phyloP scores from a whole-genome alignment of 257 asterid species.

The Solanum tacnaense region DNA sequence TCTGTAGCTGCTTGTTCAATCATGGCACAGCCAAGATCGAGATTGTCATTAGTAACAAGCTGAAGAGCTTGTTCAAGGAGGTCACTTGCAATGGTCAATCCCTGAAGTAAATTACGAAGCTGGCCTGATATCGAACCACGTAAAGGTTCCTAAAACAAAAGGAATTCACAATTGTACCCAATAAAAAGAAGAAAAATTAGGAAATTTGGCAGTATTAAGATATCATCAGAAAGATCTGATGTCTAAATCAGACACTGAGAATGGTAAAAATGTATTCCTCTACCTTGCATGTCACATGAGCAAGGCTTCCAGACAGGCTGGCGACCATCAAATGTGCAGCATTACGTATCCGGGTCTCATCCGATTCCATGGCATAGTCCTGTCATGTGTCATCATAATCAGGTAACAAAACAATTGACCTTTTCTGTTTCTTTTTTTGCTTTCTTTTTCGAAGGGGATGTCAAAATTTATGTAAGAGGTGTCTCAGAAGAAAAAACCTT shows the following conservation, averaged over 20 bases:
- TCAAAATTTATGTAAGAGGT: neutral
- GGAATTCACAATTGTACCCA: neutral
- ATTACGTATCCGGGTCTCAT: slow-evolving; percentile 79
- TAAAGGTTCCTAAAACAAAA: slow-evolving; percentile 61
- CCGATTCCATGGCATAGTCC: slow-evolving; percentile 97
- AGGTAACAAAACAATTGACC: neutral
- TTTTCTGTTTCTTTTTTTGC: neutral
- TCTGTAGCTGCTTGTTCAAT: slow-evolving; percentile 98
- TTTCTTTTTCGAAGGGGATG: neutral
- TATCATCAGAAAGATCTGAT: neutral
- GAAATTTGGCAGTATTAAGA: neutral
- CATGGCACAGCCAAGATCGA: slow-evolving; percentile 96
- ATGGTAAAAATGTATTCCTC: neutral
- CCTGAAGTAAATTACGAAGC: slow-evolving; percentile 79
- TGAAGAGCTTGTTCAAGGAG: slow-evolving; percentile 77
- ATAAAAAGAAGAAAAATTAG: neutral
- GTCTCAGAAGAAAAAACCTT: slow-evolving; percentile 36
- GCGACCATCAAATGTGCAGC: slow-evolving; percentile 99
- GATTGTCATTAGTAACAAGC: slow-evolving; percentile 87
- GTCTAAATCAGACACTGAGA: neutral
- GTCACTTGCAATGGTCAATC: slow-evolving; percentile 38
- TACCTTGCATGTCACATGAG: slow-evolving; percentile 99
- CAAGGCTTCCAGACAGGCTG: slow-evolving; percentile 95
- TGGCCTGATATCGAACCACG: slow-evolving; percentile 76
- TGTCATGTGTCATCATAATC: slow-evolving; percentile 9